phyloP scores from a whole-genome alignment of 306 rosid species.

The Oxytropis ochrocephala region DNA sequence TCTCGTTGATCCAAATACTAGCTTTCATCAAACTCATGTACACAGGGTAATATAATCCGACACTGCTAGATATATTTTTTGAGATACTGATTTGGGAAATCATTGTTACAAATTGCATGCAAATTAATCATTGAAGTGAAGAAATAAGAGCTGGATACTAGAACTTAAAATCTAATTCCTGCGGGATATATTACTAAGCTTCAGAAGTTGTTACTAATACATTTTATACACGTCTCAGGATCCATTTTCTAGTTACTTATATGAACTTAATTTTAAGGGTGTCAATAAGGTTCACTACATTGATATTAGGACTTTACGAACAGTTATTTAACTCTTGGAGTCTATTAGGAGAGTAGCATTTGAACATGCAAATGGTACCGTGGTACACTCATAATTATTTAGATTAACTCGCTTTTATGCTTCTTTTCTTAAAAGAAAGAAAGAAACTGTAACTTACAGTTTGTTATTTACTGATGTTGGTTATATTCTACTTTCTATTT shows the following conservation, averaged over 20 bases:
- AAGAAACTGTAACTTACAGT: slow-evolving; percentile 15
- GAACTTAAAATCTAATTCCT: not conserved
- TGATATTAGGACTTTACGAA: not conserved
- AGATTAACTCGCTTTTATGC: not conserved
- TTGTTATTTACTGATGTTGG: slow-evolving; percentile 13
- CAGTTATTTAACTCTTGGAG: not conserved
- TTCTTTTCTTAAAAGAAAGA: slow-evolving; percentile 9
- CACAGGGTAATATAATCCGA: slow-evolving; percentile 46
- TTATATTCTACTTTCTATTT: slow-evolving; percentile 10
- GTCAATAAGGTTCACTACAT: not conserved
- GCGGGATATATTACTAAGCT: slow-evolving; percentile 1
- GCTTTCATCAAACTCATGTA: slow-evolving; percentile 59
- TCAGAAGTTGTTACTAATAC: slow-evolving; percentile 14
- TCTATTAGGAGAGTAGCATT: slow-evolving; percentile 7
- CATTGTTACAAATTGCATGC: slow-evolving; percentile 5
- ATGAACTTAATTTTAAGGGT: not conserved
- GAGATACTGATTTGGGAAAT: not conserved
- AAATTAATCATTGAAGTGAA: slow-evolving; percentile 1
- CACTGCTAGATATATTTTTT: slow-evolving; percentile 16
- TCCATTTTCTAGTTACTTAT: not conserved
- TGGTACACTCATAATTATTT: not conserved
- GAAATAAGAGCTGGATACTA: not conserved
- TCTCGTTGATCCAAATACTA: slow-evolving; percentile 78
- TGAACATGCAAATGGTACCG: not conserved
- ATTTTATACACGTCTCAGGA: not conserved